Evolutionary conservation across 345 rosid species (phyloP), one percentile per base, ranked within the genome.

Genomic region (Limnanthes douglasii): DNA sequence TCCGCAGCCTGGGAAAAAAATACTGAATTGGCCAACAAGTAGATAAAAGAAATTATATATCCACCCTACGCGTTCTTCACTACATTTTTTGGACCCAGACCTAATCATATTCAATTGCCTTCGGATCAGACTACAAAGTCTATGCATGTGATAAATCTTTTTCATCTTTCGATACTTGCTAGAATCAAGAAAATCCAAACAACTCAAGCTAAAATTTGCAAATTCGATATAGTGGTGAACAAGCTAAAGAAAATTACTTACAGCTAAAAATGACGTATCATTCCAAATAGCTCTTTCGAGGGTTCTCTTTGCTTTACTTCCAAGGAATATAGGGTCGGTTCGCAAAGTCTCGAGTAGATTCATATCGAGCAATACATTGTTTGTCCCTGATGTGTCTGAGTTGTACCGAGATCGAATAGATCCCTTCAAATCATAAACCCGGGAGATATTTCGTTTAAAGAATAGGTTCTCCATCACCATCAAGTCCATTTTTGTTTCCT

Each of bases 391-490:
- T 20, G 94, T 65, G 69, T 92, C 88, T 38, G 93, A 37, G 63
- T 92, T 92, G 57, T 81, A 85, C 3, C 96, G 66, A 11, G 88
- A 72, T 41, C 96, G 64, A 1, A 54, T 59, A 39, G 96, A 92
- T 29, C 99, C 99, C 58, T 92, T 92, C 9, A 81, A 93, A 45
- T 92, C 99, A 36, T 92, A 92, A 11, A 85, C 72, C 49, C 72
- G 74, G 0, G 73, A 65, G 39, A 92, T 73, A 18, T 30, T 75
- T 66, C 99, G 75, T 34, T 61, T 61, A 38, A 59, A 92, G 49
- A 92, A 85, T 21, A 92, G 99, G 58, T 92, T 92, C 73, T 81
- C 99, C 96, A 92, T 92, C 48, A 85, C 96, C 88, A 81, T 78
- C 29, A 85, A 30, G 63, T 92, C 94, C 83, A 85, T 78, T 62